phyloP scores from a whole-genome alignment of 495 filamentous ascomycete species.

The Daldinia bambusicola region DNA sequence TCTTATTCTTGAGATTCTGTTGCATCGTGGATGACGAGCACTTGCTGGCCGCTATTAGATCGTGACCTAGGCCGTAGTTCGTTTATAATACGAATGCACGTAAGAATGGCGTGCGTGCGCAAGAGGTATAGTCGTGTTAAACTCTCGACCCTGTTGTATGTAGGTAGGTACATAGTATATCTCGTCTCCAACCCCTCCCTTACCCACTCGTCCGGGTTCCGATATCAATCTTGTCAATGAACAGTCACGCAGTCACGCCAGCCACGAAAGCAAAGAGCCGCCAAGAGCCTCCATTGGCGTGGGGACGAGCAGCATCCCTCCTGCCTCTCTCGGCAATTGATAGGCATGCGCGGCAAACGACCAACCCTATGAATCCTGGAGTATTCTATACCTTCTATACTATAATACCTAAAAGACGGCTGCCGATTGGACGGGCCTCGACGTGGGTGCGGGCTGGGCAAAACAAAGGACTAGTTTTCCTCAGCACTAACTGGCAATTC shows the following conservation, averaged over 20 bases:
- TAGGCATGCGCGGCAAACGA: constrained; percentile 28
- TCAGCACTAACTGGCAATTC: constrained; percentile 18
- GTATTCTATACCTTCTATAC: constrained; percentile 17
- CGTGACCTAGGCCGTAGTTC: constrained; percentile 7
- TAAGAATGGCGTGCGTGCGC: constrained; percentile 28
- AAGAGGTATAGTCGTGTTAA: constrained; percentile 20
- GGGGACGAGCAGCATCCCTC: constrained; percentile 32
- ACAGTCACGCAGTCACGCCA: constrained; percentile 26
- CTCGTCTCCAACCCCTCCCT: constrained; percentile 8
- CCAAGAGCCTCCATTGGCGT: constrained; percentile 43
- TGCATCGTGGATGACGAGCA: constrained; percentile 28
- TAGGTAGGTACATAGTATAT: neutral
- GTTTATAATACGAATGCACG: constrained; percentile 28
- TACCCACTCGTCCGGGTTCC: constrained; percentile 9
- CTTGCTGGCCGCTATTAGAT: neutral
- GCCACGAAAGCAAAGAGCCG: constrained; percentile 19
- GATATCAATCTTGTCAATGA: constrained; percentile 15
- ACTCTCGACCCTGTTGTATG: constrained; percentile 14
- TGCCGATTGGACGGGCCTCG: constrained; percentile 22
- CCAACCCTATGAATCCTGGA: constrained; percentile 33
- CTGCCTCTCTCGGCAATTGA: constrained; percentile 47
- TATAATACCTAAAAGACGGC: constrained; percentile 6
- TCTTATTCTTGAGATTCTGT: constrained; percentile 10
- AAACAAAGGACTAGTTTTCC: constrained; percentile 15
- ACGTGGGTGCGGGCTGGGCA: constrained; percentile 24